A percentile compares a stretch with the other conserved stretches of the same genome.
phyloP scores from a whole-genome alignment of 2,329 filamentous ascomycete species.

The Fusarium torreyae region DNA sequence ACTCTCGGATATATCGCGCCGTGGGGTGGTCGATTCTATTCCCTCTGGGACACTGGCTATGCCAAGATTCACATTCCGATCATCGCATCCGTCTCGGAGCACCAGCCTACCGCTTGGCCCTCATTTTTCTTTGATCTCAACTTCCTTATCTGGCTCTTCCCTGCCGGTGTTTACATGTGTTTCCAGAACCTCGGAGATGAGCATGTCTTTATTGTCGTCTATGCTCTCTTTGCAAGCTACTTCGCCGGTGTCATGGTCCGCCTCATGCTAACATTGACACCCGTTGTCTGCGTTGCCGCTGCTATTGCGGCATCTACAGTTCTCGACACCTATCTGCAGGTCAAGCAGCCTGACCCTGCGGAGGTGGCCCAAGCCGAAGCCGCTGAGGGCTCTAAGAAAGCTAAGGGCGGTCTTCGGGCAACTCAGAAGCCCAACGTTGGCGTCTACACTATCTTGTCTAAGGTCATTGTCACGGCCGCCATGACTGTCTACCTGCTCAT shows the following conservation, averaged over 20 bases:
- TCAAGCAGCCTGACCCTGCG: conserved; percentile 72
- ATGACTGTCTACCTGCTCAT: conserved; percentile 87
- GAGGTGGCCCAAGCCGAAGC: conserved; percentile 58
- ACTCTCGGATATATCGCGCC: conserved; percentile 93
- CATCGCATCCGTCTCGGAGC: conserved; percentile 99
- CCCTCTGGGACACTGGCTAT: conserved; percentile 98
- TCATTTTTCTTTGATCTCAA: conserved; percentile 99
- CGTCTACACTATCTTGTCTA: conserved; percentile 86
- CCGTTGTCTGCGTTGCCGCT: conserved; percentile 94
- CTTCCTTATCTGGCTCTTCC: conserved; percentile 99
- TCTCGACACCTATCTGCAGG: conserved; percentile 85
- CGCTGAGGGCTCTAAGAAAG: conserved; percentile 71
- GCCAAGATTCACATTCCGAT: conserved; percentile 99
- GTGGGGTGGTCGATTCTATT: conserved; percentile 99
- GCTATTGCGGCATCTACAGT: conserved; percentile 91
- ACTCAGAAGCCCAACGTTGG: conserved; percentile 82
- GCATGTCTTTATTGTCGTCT: conserved; percentile 98
- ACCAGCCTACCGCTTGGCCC: conserved; percentile 98
- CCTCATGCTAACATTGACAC: conserved; percentile 96
- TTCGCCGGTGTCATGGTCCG: conserved; percentile 99
- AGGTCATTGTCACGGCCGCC: conserved; percentile 80
- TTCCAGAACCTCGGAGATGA: conserved; percentile 95
- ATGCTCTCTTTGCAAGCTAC: conserved; percentile 96
- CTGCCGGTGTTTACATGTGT: conserved; percentile 97
- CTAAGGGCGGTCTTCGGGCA: conserved; percentile 73